Evolutionary conservation across 1,284 basidiomycete genomes (phyloP).

Genomic region (Melampsora larici-populina): DNA sequence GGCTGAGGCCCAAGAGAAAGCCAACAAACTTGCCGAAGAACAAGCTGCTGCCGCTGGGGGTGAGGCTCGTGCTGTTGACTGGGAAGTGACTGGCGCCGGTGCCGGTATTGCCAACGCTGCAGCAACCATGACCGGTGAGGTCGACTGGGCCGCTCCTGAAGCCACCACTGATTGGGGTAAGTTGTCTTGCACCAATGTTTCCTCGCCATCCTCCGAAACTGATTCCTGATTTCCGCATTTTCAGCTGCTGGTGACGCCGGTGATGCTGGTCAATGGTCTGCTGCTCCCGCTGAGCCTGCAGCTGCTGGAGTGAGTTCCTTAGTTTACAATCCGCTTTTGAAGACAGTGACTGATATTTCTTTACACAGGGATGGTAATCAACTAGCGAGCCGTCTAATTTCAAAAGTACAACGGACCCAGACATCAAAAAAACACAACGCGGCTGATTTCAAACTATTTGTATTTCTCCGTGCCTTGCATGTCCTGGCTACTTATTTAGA

Average conservation of each 20-base stretch:
- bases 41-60: constrained; percentile 56
- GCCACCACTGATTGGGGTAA: constrained; percentile 68
- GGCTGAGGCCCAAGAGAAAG: constrained; percentile 34
- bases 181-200: background rate
- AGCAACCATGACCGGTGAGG: constrained; percentile 47
- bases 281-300: constrained; percentile 8
- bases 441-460: background rate
- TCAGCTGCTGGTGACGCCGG: constrained; percentile 28
- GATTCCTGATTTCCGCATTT: background rate
- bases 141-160: constrained; percentile 58
- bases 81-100: constrained; percentile 62
- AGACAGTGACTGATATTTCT: background rate
- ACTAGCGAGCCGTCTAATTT: background rate
- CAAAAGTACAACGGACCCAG: background rate
- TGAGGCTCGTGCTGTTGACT: constrained; percentile 51
- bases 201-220: background rate
- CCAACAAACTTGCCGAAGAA: constrained; percentile 44
- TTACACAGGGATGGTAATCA: background rate
- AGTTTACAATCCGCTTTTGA: background rate
- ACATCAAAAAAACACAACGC: background rate
- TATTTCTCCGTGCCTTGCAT: background rate
- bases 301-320: background rate
- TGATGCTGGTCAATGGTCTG: constrained; percentile 23
- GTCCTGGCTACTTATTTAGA: background rate
- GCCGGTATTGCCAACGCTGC: constrained; percentile 58